These are phyloP conservation scores for Serpula lacrymans DNA, from an alignment of 768 basidiomycete genomes.

Conservation along the genomic window DNA sequence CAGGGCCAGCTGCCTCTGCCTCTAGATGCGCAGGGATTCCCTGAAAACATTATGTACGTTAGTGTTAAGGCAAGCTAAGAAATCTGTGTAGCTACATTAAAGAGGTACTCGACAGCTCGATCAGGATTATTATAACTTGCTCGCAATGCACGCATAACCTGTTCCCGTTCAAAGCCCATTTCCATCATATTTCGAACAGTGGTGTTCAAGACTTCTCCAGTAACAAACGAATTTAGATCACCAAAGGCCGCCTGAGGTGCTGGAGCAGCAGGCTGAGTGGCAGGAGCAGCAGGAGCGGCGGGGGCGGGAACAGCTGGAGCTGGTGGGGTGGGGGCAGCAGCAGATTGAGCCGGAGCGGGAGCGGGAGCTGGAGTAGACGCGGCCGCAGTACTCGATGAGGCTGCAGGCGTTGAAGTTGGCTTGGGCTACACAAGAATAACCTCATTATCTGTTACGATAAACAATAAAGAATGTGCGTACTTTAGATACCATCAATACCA, in stretches of 20 bases:
- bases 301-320: slow-evolving; percentile 32
- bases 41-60: slow-evolving; percentile 36
- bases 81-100: slow-evolving; percentile 60
- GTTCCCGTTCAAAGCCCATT: slow-evolving; percentile 91
- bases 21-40: slow-evolving; percentile 76
- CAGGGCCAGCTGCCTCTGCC: slow-evolving; percentile 34
- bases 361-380: slow-evolving; percentile 28
- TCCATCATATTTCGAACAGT: slow-evolving; percentile 83
- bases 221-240: slow-evolving; percentile 61
- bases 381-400: slow-evolving; percentile 30
- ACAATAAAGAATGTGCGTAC: slow-evolving; percentile 37
- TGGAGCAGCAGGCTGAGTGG: slow-evolving; percentile 26
- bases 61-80: slow-evolving; percentile 3
- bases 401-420: slow-evolving; percentile 37
- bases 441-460: slow-evolving; percentile 5
- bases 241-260: slow-evolving; percentile 35
- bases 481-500: slow-evolving; percentile 99
- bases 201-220: slow-evolving; percentile 70
- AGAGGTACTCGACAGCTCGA: slow-evolving; percentile 95
- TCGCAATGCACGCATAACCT: slow-evolving; percentile 79
- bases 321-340: slow-evolving; percentile 32
- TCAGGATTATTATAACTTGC: slow-evolving; percentile 98
- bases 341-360: slow-evolving; percentile 31
- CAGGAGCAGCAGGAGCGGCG: slow-evolving; percentile 26
- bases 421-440: slow-evolving; percentile 45